Evolutionary conservation across 2,329 filamentous ascomycete genomes (phyloP).

Genomic region (Colletotrichum spaethianum): DNA sequence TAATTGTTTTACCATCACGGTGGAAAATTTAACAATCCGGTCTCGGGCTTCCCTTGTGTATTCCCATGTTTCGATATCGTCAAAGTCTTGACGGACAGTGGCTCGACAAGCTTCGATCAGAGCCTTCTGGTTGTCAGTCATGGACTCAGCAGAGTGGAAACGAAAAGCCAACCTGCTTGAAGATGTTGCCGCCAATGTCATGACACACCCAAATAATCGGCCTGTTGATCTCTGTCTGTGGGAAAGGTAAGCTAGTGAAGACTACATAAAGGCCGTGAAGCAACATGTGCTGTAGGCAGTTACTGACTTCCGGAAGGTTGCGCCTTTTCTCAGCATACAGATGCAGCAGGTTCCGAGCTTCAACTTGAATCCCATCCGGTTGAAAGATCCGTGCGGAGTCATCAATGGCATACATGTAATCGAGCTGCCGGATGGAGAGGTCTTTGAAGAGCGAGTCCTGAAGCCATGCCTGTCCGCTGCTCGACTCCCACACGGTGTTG

Average conservation of each 20-base stretch:
- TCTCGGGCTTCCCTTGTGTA: background rate
- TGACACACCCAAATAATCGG: background rate
- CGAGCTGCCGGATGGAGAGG: background rate
- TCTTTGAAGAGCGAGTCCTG: background rate
- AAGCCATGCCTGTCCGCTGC: background rate
- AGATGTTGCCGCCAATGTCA: background rate
- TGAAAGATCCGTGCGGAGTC: background rate
- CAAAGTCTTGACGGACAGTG: background rate
- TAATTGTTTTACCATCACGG: background rate
- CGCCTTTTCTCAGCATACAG: background rate
- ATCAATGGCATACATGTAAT: background rate
- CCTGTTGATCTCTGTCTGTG: background rate
- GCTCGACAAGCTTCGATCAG: background rate
- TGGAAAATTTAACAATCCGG: background rate
- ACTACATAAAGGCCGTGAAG: background rate
- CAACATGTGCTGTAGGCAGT: background rate
- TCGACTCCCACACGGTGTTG: background rate
- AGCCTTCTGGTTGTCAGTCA: background rate
- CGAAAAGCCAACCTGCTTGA: background rate
- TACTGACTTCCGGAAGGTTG: background rate
- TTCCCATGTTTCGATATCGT: background rate
- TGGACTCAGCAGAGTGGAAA: background rate
- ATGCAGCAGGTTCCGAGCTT: background rate
- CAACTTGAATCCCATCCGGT: background rate
- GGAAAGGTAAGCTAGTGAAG: background rate